These are phyloP conservation scores for Phialophora verrucosa DNA, from an alignment of 2,329 filamentous ascomycete species.

Conservation along the genomic window DNA sequence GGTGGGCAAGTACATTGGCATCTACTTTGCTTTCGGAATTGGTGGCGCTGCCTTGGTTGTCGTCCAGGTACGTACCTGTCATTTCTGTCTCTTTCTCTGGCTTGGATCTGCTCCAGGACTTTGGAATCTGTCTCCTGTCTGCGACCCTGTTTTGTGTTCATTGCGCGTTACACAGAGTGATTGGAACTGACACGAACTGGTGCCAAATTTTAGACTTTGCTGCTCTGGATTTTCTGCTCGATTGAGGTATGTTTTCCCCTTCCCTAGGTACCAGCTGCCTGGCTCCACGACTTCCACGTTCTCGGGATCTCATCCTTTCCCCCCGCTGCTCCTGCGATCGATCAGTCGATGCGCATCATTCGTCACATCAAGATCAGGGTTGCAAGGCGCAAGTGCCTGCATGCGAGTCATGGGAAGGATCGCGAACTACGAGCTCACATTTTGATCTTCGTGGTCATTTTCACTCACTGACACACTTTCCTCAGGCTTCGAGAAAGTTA, in stretches of 20 bases:
- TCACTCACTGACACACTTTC: not conserved
- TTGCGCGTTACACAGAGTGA: not conserved
- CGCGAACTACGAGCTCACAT: constrained; percentile 11
- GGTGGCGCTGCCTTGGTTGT: constrained; percentile 85
- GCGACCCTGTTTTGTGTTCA: not conserved
- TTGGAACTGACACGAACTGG: constrained; percentile 21
- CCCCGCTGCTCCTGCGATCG: not conserved
- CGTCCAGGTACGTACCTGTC: constrained; percentile 60
- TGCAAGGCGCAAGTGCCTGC: not conserved
- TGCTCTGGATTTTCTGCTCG: constrained; percentile 99
- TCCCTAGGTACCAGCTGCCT: not conserved
- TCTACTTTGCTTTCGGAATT: constrained; percentile 94
- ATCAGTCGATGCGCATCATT: not conserved
- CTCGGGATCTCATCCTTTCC: not conserved
- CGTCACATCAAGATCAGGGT: constrained; percentile 5
- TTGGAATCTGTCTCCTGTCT: not conserved
- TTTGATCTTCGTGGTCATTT: constrained; percentile 8
- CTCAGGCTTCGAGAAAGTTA: constrained; percentile 85
- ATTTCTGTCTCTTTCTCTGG: not conserved
- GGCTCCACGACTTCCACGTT: not conserved
- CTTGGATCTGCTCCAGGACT: not conserved
- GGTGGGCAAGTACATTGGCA: constrained; percentile 87
- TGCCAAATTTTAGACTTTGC: constrained; percentile 64
- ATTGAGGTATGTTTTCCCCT: constrained; percentile 72
- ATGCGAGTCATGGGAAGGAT: constrained; percentile 10